These are phyloP conservation scores for Arabidopsis suecica DNA, from an alignment of 345 rosid genomes.

Conservation along the genomic window DNA sequence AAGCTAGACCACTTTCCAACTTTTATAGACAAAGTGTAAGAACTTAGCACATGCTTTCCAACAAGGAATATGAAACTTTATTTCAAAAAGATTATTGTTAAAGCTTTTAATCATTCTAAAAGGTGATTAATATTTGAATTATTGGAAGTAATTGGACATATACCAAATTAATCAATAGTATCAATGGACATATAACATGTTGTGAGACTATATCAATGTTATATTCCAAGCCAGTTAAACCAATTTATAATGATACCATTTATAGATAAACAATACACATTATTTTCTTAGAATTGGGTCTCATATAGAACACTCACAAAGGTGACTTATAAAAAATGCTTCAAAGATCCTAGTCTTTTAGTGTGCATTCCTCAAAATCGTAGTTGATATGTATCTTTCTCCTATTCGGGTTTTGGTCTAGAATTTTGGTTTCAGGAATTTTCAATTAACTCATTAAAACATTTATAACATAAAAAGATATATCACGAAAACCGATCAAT, in stretches of 20 bases:
- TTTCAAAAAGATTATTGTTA: conserved; percentile 24
- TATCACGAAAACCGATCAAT: not conserved
- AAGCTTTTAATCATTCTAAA: conserved; percentile 33
- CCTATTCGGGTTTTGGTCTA: too few species aligned
- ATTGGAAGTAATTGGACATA: conserved; percentile 8
- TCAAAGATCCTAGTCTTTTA: too few species aligned
- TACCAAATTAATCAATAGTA: conserved; percentile 12
- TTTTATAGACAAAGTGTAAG: conserved; percentile 27
- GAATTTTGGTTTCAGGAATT: too few species aligned
- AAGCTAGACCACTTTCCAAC: conserved; percentile 46
- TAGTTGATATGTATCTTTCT: too few species aligned
- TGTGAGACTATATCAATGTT: conserved; percentile 10
- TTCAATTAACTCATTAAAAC: too few species aligned
- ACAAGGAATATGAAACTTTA: conserved; percentile 43
- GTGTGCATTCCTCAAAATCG: too few species aligned
- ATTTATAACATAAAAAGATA: too few species aligned
- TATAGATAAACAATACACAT: not conserved
- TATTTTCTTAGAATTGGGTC: not conserved
- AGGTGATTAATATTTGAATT: conserved; percentile 34
- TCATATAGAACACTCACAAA: not conserved
- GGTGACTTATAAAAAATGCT: not conserved
- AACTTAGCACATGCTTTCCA: conserved; percentile 47
- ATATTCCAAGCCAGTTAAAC: not conserved
- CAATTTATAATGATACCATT: not conserved
- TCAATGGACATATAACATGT: conserved; percentile 2